Evolutionary conservation across 2,329 filamentous ascomycete genomes (phyloP).

Genomic region (Verticillium nonalfalfae): DNA sequence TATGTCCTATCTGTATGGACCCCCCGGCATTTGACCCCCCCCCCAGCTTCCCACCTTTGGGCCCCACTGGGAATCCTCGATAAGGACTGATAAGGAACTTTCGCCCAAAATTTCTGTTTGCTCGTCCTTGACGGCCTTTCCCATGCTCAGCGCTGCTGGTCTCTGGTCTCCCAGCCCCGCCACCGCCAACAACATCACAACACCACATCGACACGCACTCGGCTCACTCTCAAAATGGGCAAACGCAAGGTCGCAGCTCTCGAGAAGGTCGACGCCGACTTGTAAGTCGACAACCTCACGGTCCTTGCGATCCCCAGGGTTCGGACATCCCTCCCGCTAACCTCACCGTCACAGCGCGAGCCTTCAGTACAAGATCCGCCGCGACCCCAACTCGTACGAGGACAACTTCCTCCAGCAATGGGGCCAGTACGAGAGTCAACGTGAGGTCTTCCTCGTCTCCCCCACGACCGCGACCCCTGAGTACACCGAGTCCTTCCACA

Average conservation of each 20-base stretch:
- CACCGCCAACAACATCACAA: not conserved
- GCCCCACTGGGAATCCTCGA: not conserved
- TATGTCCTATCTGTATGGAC: no score
- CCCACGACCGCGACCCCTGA: conserved; percentile 72
- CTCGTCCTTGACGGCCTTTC: not conserved
- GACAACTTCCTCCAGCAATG: conserved; percentile 87
- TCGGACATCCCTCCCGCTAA: conserved; percentile 15
- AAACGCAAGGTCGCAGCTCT: conserved; percentile 88
- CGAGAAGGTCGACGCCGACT: conserved; percentile 90
- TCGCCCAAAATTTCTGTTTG: not conserved
- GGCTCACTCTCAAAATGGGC: conserved; percentile 48
- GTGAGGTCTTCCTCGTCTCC: conserved; percentile 83
- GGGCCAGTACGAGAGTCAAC: conserved; percentile 84
- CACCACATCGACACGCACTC: not conserved
- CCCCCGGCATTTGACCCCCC: no score
- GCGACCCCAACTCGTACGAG: conserved; percentile 83
- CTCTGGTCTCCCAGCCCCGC: not conserved
- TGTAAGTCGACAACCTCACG: conserved; percentile 39
- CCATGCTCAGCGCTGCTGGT: not conserved
- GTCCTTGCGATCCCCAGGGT: not conserved
- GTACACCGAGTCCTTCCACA: conserved; percentile 77
- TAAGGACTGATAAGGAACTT: not conserved
- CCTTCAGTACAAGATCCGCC: conserved; percentile 84
- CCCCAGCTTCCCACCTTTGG: no score
- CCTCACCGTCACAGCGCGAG: conserved; percentile 52